These are phyloP conservation scores for Dentipellis sp. DNA, from an alignment of 768 basidiomycete genomes.

Conservation along the genomic window DNA sequence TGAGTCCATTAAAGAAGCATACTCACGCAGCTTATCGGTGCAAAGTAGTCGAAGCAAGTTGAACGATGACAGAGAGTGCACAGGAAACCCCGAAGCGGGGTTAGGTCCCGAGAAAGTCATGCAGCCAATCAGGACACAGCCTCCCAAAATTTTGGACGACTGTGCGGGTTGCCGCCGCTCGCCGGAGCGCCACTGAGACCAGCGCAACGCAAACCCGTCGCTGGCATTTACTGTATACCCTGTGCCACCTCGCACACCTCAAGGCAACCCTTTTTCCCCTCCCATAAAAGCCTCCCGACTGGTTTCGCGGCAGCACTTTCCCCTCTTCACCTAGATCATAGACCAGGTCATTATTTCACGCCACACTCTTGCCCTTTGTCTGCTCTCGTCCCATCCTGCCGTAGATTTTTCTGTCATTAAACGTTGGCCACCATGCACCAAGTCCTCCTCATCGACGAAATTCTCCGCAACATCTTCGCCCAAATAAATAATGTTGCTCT, in stretches of 20 bases:
- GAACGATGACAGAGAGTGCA: too few relatives aligned
- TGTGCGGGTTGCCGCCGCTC: not conserved
- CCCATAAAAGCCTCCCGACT: not conserved
- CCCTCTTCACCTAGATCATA: not conserved
- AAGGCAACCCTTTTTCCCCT: not conserved
- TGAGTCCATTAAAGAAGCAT: too few relatives aligned
- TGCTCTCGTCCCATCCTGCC: not conserved
- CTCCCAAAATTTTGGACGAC: not conserved
- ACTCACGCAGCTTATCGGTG: too few relatives aligned
- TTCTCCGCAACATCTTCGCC: slow-evolving; percentile 12
- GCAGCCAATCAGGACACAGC: not conserved
- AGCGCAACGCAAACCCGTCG: not conserved
- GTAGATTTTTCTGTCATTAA: not conserved
- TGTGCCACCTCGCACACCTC: not conserved
- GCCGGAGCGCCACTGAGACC: not conserved
- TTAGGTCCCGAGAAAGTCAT: too few relatives aligned
- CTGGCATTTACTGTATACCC: not conserved
- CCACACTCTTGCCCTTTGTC: not conserved
- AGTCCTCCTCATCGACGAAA: slow-evolving; percentile 14
- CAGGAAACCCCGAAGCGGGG: too few relatives aligned
- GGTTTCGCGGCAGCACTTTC: not conserved
- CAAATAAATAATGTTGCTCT: slow-evolving; percentile 8
- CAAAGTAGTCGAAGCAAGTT: too few relatives aligned
- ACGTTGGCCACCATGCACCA: slow-evolving; percentile 8
- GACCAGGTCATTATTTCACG: not conserved